A percentile compares a stretch with the other conserved stretches of the same genome.
These are phyloP conservation scores for Pleurotus eryngii DNA, from an alignment of 768 basidiomycete species.

Conservation along the genomic window DNA sequence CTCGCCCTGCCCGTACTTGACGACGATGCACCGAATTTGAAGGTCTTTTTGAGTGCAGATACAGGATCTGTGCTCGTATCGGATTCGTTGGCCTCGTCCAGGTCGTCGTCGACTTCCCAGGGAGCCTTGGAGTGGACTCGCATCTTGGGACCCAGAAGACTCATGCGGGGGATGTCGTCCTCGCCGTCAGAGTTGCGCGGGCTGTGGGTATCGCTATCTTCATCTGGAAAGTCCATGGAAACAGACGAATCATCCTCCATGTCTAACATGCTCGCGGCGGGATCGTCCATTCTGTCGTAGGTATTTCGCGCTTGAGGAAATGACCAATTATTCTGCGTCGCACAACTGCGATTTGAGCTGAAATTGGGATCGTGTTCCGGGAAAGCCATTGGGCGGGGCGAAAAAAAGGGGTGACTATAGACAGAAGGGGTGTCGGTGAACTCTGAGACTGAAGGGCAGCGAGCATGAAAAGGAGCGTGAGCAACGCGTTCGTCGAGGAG, in stretches of 20 bases:
- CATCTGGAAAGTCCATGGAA: constrained; percentile 22
- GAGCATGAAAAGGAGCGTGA: constrained; percentile 45
- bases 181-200: constrained; percentile 37
- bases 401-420: constrained; percentile 60
- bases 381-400: constrained; percentile 40
- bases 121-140: constrained; percentile 78
- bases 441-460: constrained; percentile 54
- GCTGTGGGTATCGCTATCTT: constrained; percentile 25
- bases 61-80: constrained; percentile 32
- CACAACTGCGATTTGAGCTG: neutral
- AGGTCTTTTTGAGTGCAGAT: constrained; percentile 37
- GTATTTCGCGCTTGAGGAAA: constrained; percentile 21
- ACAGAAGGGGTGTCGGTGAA: constrained; percentile 67
- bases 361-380: constrained; percentile 17
- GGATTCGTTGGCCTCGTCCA: constrained; percentile 45
- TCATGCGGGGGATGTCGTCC: constrained; percentile 54
- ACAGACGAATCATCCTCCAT: constrained; percentile 50
- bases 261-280: constrained; percentile 51
- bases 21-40: constrained; percentile 38
- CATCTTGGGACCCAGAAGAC: constrained; percentile 79
- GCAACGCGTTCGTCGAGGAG: constrained; percentile 54
- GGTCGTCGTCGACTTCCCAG: constrained; percentile 60
- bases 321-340: constrained; percentile 16
- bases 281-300: constrained; percentile 42
- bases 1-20: constrained; percentile 52